Conservation (phyloP, 148 eudicot genomes). For the Rhododendron vialii region DNA sequence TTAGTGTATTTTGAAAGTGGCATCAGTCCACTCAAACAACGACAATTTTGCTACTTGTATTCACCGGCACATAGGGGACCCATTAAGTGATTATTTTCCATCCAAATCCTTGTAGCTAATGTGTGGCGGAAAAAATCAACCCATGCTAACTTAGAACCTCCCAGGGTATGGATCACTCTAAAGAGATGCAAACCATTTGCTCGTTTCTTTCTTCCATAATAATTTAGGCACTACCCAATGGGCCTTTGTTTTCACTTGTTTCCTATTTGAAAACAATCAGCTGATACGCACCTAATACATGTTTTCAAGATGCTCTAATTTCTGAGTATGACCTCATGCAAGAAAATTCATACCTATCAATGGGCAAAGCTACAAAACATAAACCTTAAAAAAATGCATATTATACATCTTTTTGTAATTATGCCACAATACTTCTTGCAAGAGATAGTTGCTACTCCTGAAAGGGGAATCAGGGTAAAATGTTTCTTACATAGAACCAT, state of each 20-base stretch:
- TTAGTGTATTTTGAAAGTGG: background rate
- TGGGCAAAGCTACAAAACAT: background rate
- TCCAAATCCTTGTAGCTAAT: background rate
- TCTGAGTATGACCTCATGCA: background rate
- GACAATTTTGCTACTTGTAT: background rate
- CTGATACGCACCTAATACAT: too few relatives aligned
- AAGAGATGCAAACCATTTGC: background rate
- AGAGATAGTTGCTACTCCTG: background rate
- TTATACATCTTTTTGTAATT: background rate
- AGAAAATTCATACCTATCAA: background rate
- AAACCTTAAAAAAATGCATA: background rate
- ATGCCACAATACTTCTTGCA: background rate
- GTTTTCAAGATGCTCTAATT: too few relatives aligned
- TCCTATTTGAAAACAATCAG: too few relatives aligned
- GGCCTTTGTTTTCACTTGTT: background rate
- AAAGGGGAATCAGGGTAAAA: background rate
- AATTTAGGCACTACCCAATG: background rate
- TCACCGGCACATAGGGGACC: background rate
- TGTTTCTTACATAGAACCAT: background rate
- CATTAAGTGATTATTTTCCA: background rate
- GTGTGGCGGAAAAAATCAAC: background rate
- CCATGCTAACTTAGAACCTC: background rate
- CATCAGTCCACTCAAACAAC: background rate
- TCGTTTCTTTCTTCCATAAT: background rate
- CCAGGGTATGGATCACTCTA: background rate